Base-by-base conservation (phyloP, 352 stramenopile species). In the Pythium pectinolyticum region DNA sequence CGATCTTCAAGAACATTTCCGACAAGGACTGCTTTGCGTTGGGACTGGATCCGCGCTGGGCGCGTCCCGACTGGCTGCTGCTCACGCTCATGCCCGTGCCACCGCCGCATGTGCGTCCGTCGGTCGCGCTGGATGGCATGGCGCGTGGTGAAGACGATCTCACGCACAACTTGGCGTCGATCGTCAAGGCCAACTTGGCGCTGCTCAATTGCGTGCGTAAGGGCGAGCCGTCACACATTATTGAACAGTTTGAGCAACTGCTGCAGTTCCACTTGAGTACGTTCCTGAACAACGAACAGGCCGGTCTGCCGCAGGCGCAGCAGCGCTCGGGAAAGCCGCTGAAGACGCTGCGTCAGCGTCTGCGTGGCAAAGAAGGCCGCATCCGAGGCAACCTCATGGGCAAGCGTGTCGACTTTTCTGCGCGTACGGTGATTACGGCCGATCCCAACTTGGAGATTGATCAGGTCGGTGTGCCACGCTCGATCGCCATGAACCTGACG, bases 331-430 rank as follows among this genome's bases (percentile, higher is more conserved):
- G 97, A 28, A 98, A 98, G 60, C 97, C 97, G 22, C 80, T 99
- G 25, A 99, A 99, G 80, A 99, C 97, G 15, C 78, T 99, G 61
- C 78, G 95, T 15, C 94, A 99, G 75, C 84, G 97, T 48, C 70
- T 99, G 24, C 95, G 97, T 43, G 92, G 93, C 50, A 99, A 99
- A 74, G 96, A 99, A 81, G 98, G 98, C 34, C 92, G 98, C 59
- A 98, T 99, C 67, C 94, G 98, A 72, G 97, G 97, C 61, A 99
- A 99, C 70, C 75, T 99, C 32, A 99, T 99, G 97, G 98, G 98
- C 55, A 99, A 99, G 77, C 97, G 98, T 79, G 97, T 99, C 7
- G 97, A 99, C 72, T 99, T 99, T 76, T 99, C 92, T 10, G 97
- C 96, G 20, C 93, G 98, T 82, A 99, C 98, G 6, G 98, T 99